A percentile compares a stretch with the other conserved stretches of the same genome.
Conservation (phyloP, 768 basidiomycete genomes). For the Hypholoma fasciculare region DNA sequence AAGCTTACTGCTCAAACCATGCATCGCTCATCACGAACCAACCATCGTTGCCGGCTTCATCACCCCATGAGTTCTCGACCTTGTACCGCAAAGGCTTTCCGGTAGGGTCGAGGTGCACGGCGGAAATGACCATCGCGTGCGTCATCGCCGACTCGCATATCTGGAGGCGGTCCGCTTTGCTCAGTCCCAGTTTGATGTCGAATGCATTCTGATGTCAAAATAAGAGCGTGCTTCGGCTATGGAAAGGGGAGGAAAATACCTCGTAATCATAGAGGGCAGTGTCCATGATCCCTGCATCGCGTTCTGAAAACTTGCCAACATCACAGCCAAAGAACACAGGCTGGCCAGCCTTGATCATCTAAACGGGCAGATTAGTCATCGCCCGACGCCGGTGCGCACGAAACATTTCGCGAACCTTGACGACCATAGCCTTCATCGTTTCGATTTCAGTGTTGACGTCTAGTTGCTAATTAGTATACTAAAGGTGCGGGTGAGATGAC, state of each 20-base stretch:
- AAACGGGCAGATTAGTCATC: neutral
- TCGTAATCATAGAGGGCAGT: conserved; percentile 80
- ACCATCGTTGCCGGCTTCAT: conserved; percentile 73
- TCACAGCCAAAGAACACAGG: conserved; percentile 98
- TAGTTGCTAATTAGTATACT: conserved; percentile 26
- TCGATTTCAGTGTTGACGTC: conserved; percentile 90
- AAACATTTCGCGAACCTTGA: conserved; percentile 47
- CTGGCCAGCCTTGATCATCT: conserved; percentile 82
- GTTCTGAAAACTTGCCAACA: conserved; percentile 84
- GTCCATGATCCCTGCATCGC: conserved; percentile 81
- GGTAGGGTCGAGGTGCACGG: conserved; percentile 76
- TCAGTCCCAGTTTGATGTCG: conserved; percentile 74
- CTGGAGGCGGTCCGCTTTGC: conserved; percentile 83
- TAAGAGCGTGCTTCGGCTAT: neutral
- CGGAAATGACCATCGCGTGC: conserved; percentile 94
- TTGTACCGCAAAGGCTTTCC: conserved; percentile 89
- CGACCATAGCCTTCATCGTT: conserved; percentile 78
- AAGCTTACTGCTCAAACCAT: conserved; percentile 88
- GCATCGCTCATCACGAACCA: conserved; percentile 90
- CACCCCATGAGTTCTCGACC: conserved; percentile 97
- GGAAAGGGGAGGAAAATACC: conserved; percentile 32
- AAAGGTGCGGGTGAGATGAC: neutral
- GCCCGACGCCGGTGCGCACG: neutral
- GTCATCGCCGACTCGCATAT: conserved; percentile 90
- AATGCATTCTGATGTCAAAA: conserved; percentile 63